phyloP scores from a whole-genome alignment of 345 rosid species.

The Litchi chinensis region DNA sequence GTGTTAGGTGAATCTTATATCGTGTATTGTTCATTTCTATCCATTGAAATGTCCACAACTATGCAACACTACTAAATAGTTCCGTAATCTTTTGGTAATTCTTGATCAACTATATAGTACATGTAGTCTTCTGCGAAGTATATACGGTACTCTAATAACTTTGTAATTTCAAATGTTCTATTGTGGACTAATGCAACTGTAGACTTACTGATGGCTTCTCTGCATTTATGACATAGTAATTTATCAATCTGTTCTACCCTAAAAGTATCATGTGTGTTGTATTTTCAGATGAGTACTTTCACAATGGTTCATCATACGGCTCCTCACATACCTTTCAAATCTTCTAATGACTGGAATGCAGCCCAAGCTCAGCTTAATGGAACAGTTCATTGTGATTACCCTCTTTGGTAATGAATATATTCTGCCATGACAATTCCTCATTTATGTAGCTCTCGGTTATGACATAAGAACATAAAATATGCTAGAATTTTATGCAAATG shows the following conservation, averaged over 20 bases:
- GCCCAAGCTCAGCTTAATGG: constrained; percentile 92
- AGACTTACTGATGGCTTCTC: not conserved
- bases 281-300: constrained; percentile 89
- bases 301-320: constrained; percentile 99
- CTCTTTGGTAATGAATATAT: constrained; percentile 55
- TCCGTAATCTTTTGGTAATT: not conserved
- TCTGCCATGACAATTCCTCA: not conserved
- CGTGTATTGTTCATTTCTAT: not conserved
- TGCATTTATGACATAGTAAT: not conserved
- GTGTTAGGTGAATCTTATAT: not conserved
- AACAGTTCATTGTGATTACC: constrained; percentile 93
- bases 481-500: not conserved
- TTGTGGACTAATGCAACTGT: not conserved
- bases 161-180: not conserved
- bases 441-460: constrained; percentile 16
- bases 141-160: not conserved
- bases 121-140: not conserved
- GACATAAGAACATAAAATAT: not conserved
- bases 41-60: not conserved
- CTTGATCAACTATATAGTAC: not conserved
- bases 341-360: constrained; percentile 77
- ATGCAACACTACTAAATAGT: not conserved
- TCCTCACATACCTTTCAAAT: constrained; percentile 89
- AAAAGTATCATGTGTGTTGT: constrained; percentile 11
- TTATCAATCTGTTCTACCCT: not conserved